Evolutionary conservation across 495 filamentous ascomycete species (phyloP).

Genomic region (Podospora bellae-mahoneyi): DNA sequence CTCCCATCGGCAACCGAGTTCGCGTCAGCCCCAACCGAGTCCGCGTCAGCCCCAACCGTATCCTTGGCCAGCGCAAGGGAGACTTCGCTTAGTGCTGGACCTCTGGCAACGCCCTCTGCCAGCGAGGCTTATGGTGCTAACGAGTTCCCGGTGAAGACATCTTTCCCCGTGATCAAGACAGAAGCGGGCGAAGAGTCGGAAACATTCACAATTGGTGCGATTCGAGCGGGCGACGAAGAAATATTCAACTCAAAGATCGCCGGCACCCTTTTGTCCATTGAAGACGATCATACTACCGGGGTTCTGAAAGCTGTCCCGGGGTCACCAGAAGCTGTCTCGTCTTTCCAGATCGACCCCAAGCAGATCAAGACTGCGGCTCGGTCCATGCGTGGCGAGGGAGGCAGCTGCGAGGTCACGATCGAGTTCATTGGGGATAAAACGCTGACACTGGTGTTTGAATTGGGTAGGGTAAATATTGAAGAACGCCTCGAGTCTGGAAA

Average conservation of each 20-base stretch:
- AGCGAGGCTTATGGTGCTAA: constrained; percentile 18
- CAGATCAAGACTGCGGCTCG: constrained; percentile 21
- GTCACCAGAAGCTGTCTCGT: neutral
- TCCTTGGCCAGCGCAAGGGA: neutral
- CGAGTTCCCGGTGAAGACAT: constrained; percentile 16
- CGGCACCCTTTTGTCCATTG: constrained; percentile 1
- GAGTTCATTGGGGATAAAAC: neutral
- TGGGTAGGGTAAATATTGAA: constrained; percentile 8
- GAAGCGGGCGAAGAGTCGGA: constrained; percentile 5
- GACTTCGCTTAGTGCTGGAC: constrained; percentile 1
- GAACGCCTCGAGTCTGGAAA: constrained; percentile 25
- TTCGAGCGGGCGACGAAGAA: neutral
- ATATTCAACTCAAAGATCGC: constrained; percentile 5
- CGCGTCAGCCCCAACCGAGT: neutral
- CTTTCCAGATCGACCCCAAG: constrained; percentile 26
- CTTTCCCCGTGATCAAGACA: neutral
- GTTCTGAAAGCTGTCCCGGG: constrained; percentile 15
- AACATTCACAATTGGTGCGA: neutral
- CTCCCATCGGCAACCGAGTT: constrained; percentile 9
- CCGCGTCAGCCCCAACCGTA: neutral
- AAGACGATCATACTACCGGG: constrained; percentile 16
- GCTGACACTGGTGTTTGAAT: constrained; percentile 21
- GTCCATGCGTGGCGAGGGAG: neutral
- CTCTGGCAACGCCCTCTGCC: constrained; percentile 19
- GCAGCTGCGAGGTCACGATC: constrained; percentile 17